phyloP scores from a whole-genome alignment of 148 eudicot species.

The Diospyros kaki region DNA sequence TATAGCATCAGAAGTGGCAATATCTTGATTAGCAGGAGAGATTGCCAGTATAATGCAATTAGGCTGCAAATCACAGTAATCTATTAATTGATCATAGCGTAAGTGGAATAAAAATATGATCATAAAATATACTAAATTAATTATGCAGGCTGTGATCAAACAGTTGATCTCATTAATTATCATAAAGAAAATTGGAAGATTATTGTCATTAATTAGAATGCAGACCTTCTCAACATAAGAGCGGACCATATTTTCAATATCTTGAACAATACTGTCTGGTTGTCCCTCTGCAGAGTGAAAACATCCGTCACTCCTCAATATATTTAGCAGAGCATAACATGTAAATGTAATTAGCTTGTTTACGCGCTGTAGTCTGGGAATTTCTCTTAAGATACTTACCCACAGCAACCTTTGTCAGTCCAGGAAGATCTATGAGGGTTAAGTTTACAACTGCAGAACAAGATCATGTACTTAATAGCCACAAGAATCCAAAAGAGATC shows the following conservation, averaged over 20 bases:
- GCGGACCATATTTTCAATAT: conserved; percentile 98
- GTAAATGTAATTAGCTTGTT: not conserved
- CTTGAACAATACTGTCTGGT: conserved; percentile 77
- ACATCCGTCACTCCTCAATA: not conserved
- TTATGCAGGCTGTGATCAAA: not conserved
- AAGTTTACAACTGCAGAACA: conserved; percentile 85
- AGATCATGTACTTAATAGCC: conserved; percentile 12
- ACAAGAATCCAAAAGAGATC: not conserved
- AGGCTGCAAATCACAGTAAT: conserved; percentile 51
- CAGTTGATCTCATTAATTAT: no score
- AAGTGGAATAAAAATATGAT: not conserved
- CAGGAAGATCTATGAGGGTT: conserved; percentile 99
- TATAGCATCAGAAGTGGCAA: conserved; percentile 99
- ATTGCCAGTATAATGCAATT: conserved; percentile 96
- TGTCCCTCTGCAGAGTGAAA: conserved; percentile 76
- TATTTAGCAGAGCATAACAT: no score
- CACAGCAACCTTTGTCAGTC: conserved; percentile 97
- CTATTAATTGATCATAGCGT: conserved; percentile 9
- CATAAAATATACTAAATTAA: not conserved
- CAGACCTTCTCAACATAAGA: conserved; percentile 92
- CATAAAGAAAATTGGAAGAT: no score
- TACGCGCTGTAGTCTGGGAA: not conserved
- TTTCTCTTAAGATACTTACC: conserved; percentile 46
- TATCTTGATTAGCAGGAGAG: conserved; percentile 99
- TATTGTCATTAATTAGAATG: no score